Base-by-base conservation (phyloP, 805 yeast species). In the Saccharomycopsis selenospora region DNA sequence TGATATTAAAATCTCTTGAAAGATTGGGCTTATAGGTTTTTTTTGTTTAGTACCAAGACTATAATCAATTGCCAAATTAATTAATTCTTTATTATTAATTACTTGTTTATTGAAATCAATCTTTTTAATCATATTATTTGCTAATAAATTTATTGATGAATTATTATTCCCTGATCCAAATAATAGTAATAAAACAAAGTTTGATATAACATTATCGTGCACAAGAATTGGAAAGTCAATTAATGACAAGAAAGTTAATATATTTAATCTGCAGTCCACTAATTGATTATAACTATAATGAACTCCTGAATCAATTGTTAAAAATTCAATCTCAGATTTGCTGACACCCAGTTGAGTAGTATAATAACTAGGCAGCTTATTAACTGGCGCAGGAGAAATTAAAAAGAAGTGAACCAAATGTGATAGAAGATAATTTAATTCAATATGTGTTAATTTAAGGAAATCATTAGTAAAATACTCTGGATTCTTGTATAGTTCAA, bases 281-380 rank as follows among this genome's bases (percentile, higher is more conserved):
- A 86, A 61, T 17, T 74, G 77, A 0, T 70, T 70, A 4, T 68
- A 65, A 46, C 75, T 75, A 57, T 76, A 80, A 0, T 75, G 62
- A 0, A 80, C 75, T 24, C 90, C 91, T 2, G 91, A 87, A 53
- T 76, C 76, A 47, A 71, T 72, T 0, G 87, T 82, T 56, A 87
- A 77, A 56, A 82, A 86, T 0, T 75, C 61, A 17, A 76, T 72
- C 38, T 83, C 88, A 0, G 60, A 59, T 0, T 69, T 61, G 11
- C 81, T 68, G 45, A 89, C 64, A 0, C 95, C 95, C 0, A 91
- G 88, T 10, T 33, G 38, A 17, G 18, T 33, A 6, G 17, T 17
- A 33, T 33, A 33, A 20, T 33, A 33, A 20, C 38, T 33, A 20
- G 78, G 76, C 11, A 72, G 68, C 3, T 57, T 50, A 6, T 17